Evolutionary conservation across 257 asterid genomes (phyloP).

Genomic region (Solanum piurae): DNA sequence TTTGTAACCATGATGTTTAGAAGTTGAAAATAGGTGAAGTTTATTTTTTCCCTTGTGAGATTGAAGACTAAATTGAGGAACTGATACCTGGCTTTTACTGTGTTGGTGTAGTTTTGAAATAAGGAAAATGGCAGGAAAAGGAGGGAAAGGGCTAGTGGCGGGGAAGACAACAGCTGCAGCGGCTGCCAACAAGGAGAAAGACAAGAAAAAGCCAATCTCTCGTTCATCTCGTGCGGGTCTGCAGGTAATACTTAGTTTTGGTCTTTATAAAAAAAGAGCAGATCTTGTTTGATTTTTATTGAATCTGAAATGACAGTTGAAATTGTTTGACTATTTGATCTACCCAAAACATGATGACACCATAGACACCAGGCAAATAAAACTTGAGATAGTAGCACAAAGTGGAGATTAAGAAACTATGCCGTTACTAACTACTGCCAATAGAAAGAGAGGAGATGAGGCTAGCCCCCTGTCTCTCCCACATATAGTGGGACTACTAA

Average conservation of each 20-base stretch:
- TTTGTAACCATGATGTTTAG: background rate
- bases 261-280: background rate
- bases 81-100: background rate
- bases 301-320: background rate
- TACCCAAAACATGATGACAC: background rate
- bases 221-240: constrained; percentile 92
- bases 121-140: constrained; percentile 80
- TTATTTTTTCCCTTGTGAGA: background rate
- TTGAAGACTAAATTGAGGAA: background rate
- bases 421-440: background rate
- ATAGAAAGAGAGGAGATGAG: background rate
- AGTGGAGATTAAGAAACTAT: background rate
- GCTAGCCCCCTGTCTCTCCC: background rate
- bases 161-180: constrained; percentile 82
- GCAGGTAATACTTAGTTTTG: constrained; percentile 26
- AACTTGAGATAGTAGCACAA: background rate
- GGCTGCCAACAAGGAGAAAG: constrained; percentile 72
- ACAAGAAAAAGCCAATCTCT: constrained; percentile 67
- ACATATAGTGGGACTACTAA: background rate
- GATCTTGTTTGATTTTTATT: background rate
- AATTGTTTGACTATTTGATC: background rate
- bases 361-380: background rate
- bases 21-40: background rate
- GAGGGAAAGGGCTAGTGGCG: constrained; percentile 94
- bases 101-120: background rate